phyloP scores from a whole-genome alignment of 768 basidiomycete species.

The Cystobasidium ongulense region DNA sequence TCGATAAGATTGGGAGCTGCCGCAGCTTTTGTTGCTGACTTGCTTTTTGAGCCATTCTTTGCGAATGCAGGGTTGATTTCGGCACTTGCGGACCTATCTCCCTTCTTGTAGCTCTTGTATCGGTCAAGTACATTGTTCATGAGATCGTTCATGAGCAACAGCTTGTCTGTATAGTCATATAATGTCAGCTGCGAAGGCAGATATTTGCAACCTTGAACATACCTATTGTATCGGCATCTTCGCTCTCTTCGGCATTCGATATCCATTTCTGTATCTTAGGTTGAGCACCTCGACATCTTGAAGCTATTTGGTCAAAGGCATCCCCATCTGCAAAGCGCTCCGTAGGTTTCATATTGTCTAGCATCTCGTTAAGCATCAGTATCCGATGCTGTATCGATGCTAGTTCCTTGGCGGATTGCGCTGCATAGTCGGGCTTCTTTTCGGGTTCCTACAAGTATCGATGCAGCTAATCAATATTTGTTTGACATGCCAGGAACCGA shows the following conservation, averaged over 20 bases:
- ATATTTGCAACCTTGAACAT: constrained; percentile 38
- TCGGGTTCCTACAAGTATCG: constrained; percentile 61
- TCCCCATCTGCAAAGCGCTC: constrained; percentile 82
- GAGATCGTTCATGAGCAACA: constrained; percentile 93
- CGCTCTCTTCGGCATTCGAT: constrained; percentile 69
- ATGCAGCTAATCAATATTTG: neutral
- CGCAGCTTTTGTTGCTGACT: constrained; percentile 39
- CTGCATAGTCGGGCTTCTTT: constrained; percentile 83
- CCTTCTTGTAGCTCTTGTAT: constrained; percentile 86
- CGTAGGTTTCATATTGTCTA: constrained; percentile 69
- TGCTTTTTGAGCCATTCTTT: neutral
- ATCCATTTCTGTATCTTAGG: constrained; percentile 98
- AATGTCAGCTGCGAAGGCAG: neutral
- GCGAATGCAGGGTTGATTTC: constrained; percentile 48
- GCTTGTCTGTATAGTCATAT: constrained; percentile 40
- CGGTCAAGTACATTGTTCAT: constrained; percentile 85
- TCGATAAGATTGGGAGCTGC: constrained; percentile 79
- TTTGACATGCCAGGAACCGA: neutral
- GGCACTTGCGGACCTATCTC: constrained; percentile 59
- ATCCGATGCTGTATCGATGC: constrained; percentile 93
- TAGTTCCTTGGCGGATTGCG: constrained; percentile 78
- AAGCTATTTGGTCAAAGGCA: constrained; percentile 91
- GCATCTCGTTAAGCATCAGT: constrained; percentile 89
- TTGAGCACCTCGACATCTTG: constrained; percentile 67
- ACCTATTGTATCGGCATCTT: constrained; percentile 86